Conservation (phyloP, 768 basidiomycete genomes). For the Xerocomellus chrysenteron region DNA sequence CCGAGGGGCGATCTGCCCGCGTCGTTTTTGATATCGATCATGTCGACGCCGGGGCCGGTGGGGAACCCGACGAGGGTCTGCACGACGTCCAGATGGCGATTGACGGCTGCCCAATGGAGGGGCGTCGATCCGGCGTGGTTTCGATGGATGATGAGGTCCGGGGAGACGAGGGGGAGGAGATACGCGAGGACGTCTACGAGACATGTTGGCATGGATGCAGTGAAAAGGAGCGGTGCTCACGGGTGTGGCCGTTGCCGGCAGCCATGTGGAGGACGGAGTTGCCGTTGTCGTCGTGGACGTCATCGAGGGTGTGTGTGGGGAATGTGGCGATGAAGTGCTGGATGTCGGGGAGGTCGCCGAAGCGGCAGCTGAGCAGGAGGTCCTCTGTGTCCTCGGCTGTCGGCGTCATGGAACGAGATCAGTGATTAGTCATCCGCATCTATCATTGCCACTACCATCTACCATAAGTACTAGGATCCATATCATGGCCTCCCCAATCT, state of each 20-base stretch:
- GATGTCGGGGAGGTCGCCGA: conserved; percentile 83
- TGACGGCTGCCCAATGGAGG: conserved; percentile 89
- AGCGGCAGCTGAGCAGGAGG: conserved; percentile 78
- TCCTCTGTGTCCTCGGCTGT: conserved; percentile 62
- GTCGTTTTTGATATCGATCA: conserved; percentile 75
- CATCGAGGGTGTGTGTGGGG: conserved; percentile 47
- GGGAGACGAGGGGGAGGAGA: conserved; percentile 59
- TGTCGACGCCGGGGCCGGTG: conserved; percentile 56
- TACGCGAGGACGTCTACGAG: conserved; percentile 70
- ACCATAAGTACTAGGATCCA: no score
- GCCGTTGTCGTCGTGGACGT: conserved; percentile 67
- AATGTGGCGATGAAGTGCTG: conserved; percentile 61
- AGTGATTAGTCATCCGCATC: no score
- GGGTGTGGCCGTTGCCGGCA: conserved; percentile 84
- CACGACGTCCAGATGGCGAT: conserved; percentile 65
- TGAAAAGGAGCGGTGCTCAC: conserved; percentile 40
- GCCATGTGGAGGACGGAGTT: conserved; percentile 87
- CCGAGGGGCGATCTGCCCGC: conserved; percentile 76
- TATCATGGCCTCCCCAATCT: no score
- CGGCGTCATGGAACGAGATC: conserved; percentile 11
- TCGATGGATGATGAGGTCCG: conserved; percentile 55
- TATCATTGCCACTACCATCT: no score
- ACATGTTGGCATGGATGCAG: not conserved
- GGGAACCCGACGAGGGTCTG: conserved; percentile 59
- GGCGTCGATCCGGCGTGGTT: conserved; percentile 80